Base-by-base conservation (phyloP, 345 rosid genomes). In the Pugionium dolabratum region DNA sequence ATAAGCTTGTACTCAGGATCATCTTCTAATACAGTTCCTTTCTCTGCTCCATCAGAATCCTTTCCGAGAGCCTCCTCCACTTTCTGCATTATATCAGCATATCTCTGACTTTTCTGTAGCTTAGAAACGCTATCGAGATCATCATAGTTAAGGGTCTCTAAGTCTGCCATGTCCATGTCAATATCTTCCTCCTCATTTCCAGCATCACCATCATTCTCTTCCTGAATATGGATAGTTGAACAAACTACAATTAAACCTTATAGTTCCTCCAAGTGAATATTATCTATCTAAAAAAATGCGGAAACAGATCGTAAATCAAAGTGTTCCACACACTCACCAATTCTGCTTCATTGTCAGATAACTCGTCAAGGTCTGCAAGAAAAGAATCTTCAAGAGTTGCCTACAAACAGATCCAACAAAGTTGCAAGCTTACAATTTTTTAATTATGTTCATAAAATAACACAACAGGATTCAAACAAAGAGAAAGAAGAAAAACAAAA, bases 1-100 rank as follows among this genome's bases (percentile, higher is more conserved):
- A 94, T 94, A 34, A 94, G 83, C 81, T 85, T 92, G 74, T 88
- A 94, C 57, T 90, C 96, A 2, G 96, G 98, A 79, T 93, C 95
- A 59, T 93, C 96, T 81, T 90, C 98, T 66, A 93, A 64, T 2
- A 86, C 97, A 54, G 79, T 71, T 55, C 86, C 95, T 26, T 86
- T 83, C 74, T 70, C 66, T 26, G 82, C 70, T n/a, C 54, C 74
- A 70, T 82, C 83, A 63, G 90, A 78, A 55, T 84, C 91, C 68
- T 85, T 88, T 72, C 79, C 76, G 2, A 94, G 83, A 5, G 92
- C 92, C 62, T 54, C 88, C 70, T 86, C 95, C 26, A 90, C 98
- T 86, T 87, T 92, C 85, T 90, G 88, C 83, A 88, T 86, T 25
- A 91, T 81, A 69, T 91, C 98, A 58, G 61, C 69, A 67, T 79